Evolutionary conservation across 306 rosid genomes (phyloP).

Genomic region (Gleditsia sinensis): DNA sequence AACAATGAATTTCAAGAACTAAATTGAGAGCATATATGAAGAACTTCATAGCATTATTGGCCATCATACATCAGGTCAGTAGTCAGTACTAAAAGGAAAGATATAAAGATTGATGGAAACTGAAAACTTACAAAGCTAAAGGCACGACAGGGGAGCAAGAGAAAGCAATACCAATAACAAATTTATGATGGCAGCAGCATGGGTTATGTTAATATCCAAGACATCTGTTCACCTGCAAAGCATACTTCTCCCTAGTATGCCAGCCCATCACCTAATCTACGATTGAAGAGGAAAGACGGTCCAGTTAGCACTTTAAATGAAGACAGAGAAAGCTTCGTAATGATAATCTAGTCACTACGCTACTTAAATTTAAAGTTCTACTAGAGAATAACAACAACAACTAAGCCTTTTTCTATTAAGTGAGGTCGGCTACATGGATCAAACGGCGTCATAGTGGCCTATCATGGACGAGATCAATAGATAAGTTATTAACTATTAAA

Average conservation of each 20-base stretch:
- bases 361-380: not conserved
- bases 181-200: conserved; percentile 11
- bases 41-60: not conserved
- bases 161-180: not conserved
- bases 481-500: too few relatives aligned
- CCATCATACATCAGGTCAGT: not conserved
- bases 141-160: not conserved
- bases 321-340: not conserved
- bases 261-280: not conserved
- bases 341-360: not conserved
- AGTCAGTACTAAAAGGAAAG: not conserved
- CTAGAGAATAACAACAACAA: too few relatives aligned
- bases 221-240: not conserved
- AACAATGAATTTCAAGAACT: not conserved
- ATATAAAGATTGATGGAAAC: not conserved
- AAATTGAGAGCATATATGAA: not conserved
- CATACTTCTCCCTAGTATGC: not conserved
- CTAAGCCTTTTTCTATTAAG: too few relatives aligned
- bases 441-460: too few relatives aligned
- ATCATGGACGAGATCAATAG: too few relatives aligned
- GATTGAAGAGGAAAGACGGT: not conserved
- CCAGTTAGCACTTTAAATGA: not conserved
- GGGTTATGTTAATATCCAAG: conserved; percentile 23
- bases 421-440: too few relatives aligned
- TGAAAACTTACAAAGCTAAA: not conserved